Base-by-base conservation (phyloP, 768 basidiomycete species). In the Chalciporus pseudorubinellus region DNA sequence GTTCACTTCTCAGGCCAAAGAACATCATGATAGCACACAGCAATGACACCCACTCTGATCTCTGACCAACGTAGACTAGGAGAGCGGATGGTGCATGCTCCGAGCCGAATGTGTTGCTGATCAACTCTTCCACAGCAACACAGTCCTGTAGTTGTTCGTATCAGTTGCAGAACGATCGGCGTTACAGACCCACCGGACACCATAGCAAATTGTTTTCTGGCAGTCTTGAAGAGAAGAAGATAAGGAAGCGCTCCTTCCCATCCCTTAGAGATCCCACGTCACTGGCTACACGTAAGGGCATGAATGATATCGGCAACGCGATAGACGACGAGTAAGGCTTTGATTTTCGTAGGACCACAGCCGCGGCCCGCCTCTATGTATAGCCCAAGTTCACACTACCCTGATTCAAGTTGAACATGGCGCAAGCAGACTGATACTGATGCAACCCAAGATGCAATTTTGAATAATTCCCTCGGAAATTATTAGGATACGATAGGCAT, bases 181-280 rank as follows among this genome's bases (percentile, higher is more conserved):
- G 3, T 5, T 24, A 21, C 39, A 24, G 22, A 74, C 77, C 42
- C 58, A 89, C 88, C 21, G 84, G 79, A 62, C 88, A 90, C 88
- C 89, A 90, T 62, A 83, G 67, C 48, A 71, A 26, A 24, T 46
- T 19, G 13, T 34, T 64, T 22, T 82, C 86, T 51, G 80, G 74
- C 2, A 81, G 76, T 44, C 83, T 72, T 18, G 85, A 87, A 10
- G 87, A 78, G 55, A 84, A 89, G 65, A 90, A 88, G n/a, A 91
- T 70, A 22, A 89, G 48, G 52, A 76, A 87, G 14, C 72, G 61
- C 38, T 82, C 80, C n/a, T 74, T 68, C 10, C 71, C 73, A 26
- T 69, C 62, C 49, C 66, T 57, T 19, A 82, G 68, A 3, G 73
- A 68, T 22, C 52, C 47, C 24, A 69, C 68, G 38, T 77, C 70